phyloP scores from a whole-genome alignment of 352 stramenopile species.

The Blastocystis sp. region DNA sequence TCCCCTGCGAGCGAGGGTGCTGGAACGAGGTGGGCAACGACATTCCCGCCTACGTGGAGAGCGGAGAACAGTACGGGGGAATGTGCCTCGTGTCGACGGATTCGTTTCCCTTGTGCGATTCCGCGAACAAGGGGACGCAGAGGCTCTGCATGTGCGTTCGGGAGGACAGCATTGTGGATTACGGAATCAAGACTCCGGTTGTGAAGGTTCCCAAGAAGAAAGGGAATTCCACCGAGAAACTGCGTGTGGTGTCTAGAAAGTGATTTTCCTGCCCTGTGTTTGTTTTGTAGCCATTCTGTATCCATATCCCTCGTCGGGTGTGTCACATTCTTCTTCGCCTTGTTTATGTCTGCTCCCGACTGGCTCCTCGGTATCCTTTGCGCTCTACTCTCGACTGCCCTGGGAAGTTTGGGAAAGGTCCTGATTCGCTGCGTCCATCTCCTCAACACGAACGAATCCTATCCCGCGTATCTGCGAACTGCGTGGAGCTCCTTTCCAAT shows the following conservation, averaged over 20 bases:
- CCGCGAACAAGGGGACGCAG: neutral
- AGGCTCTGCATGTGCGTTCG: slow-evolving; percentile 36
- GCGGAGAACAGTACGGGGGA: slow-evolving; percentile 15
- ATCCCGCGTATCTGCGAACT: slow-evolving; percentile 20
- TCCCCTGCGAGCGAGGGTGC: slow-evolving; percentile 41
- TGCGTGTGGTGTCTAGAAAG: neutral
- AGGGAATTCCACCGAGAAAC: neutral
- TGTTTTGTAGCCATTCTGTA: neutral
- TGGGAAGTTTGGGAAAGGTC: slow-evolving; percentile 61
- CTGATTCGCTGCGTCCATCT: slow-evolving; percentile 57
- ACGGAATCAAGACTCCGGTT: slow-evolving; percentile 13
- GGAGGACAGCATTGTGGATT: neutral
- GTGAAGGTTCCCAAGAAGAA: neutral
- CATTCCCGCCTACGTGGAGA: slow-evolving; percentile 21
- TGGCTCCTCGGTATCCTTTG: slow-evolving; percentile 30
- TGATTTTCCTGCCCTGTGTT: neutral
- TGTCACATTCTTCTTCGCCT: neutral
- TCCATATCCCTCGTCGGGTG: neutral
- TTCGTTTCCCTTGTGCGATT: slow-evolving; percentile 1
- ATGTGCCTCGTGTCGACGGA: slow-evolving; percentile 53
- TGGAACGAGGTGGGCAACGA: slow-evolving; percentile 54
- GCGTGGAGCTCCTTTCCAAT: slow-evolving; percentile 48
- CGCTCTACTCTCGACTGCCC: slow-evolving; percentile 44
- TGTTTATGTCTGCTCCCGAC: slow-evolving; percentile 43
- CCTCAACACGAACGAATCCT: slow-evolving; percentile 16